Percentiles rank a stretch among this genome's conserved stretches.
Evolutionary conservation across 2,329 filamentous ascomycete species (phyloP).

Genomic region (Sporothrix inflata): DNA sequence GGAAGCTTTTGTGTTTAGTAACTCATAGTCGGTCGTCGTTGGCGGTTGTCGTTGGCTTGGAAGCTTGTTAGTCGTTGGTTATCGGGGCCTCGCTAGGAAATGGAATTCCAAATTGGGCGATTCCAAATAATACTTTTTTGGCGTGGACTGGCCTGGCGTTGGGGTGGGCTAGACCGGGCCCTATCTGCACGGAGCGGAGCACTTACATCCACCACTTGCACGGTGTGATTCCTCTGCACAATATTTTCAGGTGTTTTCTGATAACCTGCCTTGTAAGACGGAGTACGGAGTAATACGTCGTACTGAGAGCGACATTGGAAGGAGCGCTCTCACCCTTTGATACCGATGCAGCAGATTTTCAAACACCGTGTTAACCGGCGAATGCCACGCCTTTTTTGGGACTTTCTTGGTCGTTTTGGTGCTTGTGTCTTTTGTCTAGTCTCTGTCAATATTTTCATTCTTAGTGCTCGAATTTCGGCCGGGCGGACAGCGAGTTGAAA

Average conservation of each 20-base stretch:
- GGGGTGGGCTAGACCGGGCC: background rate
- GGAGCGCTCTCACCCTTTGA: too few relatives aligned
- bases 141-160: background rate
- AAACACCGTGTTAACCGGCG: background rate
- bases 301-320: background rate
- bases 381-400: background rate
- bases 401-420: background rate
- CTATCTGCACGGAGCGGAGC: slow-evolving; percentile 1
- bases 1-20: background rate
- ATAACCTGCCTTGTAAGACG: background rate
- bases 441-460: background rate
- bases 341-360: background rate
- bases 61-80: slow-evolving; percentile 4
- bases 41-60: background rate
- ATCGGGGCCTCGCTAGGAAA: background rate
- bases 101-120: slow-evolving; percentile 26
- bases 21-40: background rate
- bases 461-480: background rate
- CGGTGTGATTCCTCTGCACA: background rate
- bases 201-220: background rate
- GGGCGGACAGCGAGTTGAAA: background rate
- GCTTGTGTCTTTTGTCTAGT: background rate
- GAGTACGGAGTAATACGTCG: background rate
- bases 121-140: slow-evolving; percentile 22
- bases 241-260: background rate